Percentiles rank a stretch among this genome's conserved stretches.
Evolutionary conservation across 352 stramenopile species (phyloP).

Genomic region (Phytophthora colocasiae): DNA sequence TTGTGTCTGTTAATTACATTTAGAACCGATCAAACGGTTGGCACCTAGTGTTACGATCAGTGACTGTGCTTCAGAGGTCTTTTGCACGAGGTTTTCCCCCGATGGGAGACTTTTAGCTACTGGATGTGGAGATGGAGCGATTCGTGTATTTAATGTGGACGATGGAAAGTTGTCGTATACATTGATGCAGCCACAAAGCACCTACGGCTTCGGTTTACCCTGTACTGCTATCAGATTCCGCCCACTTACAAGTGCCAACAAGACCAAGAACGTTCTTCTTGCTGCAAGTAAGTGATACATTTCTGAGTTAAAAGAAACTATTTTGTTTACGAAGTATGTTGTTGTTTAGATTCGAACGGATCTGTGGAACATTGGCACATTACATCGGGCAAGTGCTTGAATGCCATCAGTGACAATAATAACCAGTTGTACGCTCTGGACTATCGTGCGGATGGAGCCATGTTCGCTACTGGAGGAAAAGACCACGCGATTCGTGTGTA

Average conservation of each 20-base stretch:
- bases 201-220: conserved; percentile 79
- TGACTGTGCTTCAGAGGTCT: conserved; percentile 89
- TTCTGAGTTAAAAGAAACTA: neutral
- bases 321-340: neutral
- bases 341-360: conserved; percentile 81
- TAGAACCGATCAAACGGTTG: conserved; percentile 67
- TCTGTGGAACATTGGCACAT: conserved; percentile 94
- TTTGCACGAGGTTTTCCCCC: conserved; percentile 87
- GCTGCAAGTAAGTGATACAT: conserved; percentile 73
- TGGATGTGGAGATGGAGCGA: conserved; percentile 86
- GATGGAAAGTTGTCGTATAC: conserved; percentile 86
- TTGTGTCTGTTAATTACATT: neutral
- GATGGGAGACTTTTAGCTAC: conserved; percentile 86
- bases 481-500: conserved; percentile 88
- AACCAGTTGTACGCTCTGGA: conserved; percentile 93
- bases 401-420: conserved; percentile 87
- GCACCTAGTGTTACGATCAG: conserved; percentile 86
- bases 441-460: conserved; percentile 83
- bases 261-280: conserved; percentile 91
- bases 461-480: conserved; percentile 91
- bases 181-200: conserved; percentile 76
- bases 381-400: conserved; percentile 92
- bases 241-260: conserved; percentile 77
- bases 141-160: conserved; percentile 85
- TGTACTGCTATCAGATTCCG: conserved; percentile 88